These are phyloP conservation scores for Exophiala sp. DNA, from an alignment of 2,329 filamentous ascomycete species.

Conservation along the genomic window DNA sequence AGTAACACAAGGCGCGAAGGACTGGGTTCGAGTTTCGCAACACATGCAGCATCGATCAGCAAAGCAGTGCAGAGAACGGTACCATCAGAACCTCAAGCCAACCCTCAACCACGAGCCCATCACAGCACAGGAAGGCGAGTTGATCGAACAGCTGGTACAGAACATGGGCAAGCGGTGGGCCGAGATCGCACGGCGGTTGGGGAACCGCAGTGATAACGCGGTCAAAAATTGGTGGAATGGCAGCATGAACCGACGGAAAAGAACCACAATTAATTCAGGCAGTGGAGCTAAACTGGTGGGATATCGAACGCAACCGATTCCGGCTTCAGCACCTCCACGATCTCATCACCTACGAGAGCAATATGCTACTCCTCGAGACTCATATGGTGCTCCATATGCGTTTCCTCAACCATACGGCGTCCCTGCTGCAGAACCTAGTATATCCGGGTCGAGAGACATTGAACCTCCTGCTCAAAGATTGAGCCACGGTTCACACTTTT, in stretches of 20 bases:
- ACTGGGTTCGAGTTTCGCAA: conserved; percentile 85
- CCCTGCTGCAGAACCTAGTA: neutral
- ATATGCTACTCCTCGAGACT: neutral
- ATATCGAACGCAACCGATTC: conserved; percentile 23
- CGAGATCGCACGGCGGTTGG: conserved; percentile 78
- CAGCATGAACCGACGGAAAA: conserved; percentile 67
- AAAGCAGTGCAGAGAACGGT: conserved; percentile 93
- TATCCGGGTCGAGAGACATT: neutral
- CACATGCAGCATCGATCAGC: conserved; percentile 74
- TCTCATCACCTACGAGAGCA: conserved; percentile 4
- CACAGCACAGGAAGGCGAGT: conserved; percentile 63
- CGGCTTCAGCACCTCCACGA: conserved; percentile 13
- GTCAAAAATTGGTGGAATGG: conserved; percentile 99
- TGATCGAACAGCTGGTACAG: conserved; percentile 73
- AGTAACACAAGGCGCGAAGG: conserved; percentile 67
- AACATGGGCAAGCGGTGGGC: conserved; percentile 87
- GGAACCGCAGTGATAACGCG: conserved; percentile 86
- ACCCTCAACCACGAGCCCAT: conserved; percentile 71
- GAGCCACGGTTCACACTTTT: neutral
- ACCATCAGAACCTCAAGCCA: conserved; percentile 87
- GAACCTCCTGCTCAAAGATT: neutral
- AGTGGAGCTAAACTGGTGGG: conserved; percentile 15
- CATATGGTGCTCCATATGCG: neutral
- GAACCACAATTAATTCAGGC: conserved; percentile 16
- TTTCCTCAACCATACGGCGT: conserved; percentile 4